Base-by-base conservation (phyloP, 1,284 basidiomycete genomes). In the Trichosporon sp. region DNA sequence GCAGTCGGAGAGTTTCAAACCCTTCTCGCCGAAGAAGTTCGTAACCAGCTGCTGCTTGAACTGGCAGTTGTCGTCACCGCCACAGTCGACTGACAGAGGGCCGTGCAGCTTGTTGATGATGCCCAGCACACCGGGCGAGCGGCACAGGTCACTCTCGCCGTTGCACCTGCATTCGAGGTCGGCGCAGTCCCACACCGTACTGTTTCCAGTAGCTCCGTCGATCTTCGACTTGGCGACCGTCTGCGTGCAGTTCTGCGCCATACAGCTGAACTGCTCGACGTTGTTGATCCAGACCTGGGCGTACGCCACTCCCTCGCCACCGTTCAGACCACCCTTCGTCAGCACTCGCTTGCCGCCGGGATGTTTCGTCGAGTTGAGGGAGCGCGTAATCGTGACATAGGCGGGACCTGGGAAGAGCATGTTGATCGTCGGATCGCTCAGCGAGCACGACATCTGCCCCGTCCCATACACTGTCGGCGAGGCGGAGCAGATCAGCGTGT, bases 281-380 rank as follows among this genome's bases (percentile, higher is more conserved):
- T 91, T 91, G 21, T 88, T 86, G 82, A 94, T 94, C 84, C 92
- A 91, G 1, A 96, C 84, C 77, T 94, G 92, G 0, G 91, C 91
- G 74, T 87, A 90, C 10, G 88, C 84, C 2, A 88, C 86, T 3
- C 88, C 87, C 35, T 86, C 84, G 5, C 83, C 73, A 75, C 89
- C 90, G 12, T 91, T 54, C 19, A 83, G 38, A 0, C 76, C 75
- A 0, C 75, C 75, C 10, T 68, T 12, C 1, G 48, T 66, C 16
- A 79, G 40, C 0, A 64, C 51, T 10, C 26, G 31, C 2, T 37
- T 37, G 7, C 80, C 78, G 37, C 90, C 80, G 0, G 90, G 92
- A 0, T 90, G 89, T n/a, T 90, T 86, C 0, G 87, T 85, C 5
- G 90, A 85, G 73, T 92, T 87, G 48, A 93, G 84, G 0, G 89